Percentiles rank a stretch among this genome's conserved stretches.
These are phyloP conservation scores for Lycium ferocissimum DNA, from an alignment of 257 asterid species.

Conservation along the genomic window DNA sequence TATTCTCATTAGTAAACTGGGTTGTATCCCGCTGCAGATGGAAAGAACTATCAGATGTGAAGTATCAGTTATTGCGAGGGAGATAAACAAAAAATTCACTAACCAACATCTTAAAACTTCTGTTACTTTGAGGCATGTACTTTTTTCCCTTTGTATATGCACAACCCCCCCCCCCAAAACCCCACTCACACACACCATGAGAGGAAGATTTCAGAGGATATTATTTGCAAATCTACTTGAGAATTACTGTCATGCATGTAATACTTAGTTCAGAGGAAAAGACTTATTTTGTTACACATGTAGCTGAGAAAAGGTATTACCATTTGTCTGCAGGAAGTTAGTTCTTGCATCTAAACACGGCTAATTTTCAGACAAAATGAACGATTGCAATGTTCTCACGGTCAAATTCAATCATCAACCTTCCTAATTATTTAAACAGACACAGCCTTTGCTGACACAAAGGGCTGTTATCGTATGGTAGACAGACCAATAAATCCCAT, in stretches of 20 bases:
- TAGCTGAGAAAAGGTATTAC: constrained; percentile 16
- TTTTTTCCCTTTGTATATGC: background rate
- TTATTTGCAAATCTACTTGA: background rate
- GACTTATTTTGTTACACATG: background rate
- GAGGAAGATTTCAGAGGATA: background rate
- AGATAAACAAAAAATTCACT: background rate
- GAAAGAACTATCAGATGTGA: constrained; percentile 29
- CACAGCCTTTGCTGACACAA: background rate
- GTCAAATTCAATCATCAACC: background rate
- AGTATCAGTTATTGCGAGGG: background rate
- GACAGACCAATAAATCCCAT: background rate
- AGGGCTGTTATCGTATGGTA: background rate
- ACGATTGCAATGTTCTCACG: background rate
- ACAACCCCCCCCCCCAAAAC: background rate
- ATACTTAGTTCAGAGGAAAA: constrained; percentile 13
- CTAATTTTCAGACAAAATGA: background rate
- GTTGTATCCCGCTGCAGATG: constrained; percentile 85
- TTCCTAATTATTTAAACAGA: background rate
- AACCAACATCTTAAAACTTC: background rate
- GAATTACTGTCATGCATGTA: background rate
- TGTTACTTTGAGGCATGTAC: constrained; percentile 9
- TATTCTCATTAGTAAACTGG: constrained; percentile 83
- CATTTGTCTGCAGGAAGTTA: background rate
- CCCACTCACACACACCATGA: background rate
- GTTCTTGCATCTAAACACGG: background rate